Evolutionary conservation across 495 filamentous ascomycete species (phyloP).

Genomic region (Talaromyces proteolyticus): DNA sequence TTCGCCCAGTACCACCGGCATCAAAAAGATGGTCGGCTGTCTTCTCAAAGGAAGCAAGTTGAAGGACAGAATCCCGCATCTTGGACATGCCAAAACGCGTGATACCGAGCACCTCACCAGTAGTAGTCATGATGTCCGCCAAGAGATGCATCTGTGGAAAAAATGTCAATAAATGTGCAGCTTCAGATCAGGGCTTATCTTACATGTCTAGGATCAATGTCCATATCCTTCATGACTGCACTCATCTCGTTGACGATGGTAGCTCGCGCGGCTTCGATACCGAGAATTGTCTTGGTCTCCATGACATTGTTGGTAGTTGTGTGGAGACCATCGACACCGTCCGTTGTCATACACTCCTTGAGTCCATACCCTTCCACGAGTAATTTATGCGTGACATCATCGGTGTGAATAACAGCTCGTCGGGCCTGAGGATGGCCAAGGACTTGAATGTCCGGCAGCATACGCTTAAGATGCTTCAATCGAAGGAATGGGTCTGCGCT

Average conservation of each 20-base stretch:
- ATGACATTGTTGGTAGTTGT: slow-evolving; percentile 82
- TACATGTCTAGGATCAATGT: slow-evolving; percentile 87
- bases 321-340: slow-evolving; percentile 70
- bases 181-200: too few relatives aligned
- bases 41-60: slow-evolving; percentile 97
- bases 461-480: slow-evolving; percentile 76
- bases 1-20: slow-evolving; percentile 83
- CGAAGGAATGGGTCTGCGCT: slow-evolving; percentile 71
- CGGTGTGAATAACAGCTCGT: slow-evolving; percentile 84
- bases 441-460: slow-evolving; percentile 72
- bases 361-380: slow-evolving; percentile 95
- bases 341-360: slow-evolving; percentile 81
- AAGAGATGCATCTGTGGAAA: slow-evolving; percentile 79
- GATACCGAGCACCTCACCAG: slow-evolving; percentile 95
- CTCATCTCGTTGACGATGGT: slow-evolving; percentile 80
- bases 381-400: slow-evolving; percentile 58
- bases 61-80: slow-evolving; percentile 92
- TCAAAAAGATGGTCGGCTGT: slow-evolving; percentile 97
- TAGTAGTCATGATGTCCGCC: slow-evolving; percentile 99
- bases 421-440: slow-evolving; percentile 79
- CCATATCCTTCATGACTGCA: slow-evolving; percentile 83
- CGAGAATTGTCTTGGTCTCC: slow-evolving; percentile 87
- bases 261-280: slow-evolving; percentile 87
- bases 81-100: slow-evolving; percentile 94
- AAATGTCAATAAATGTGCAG: too few relatives aligned